These are phyloP conservation scores for Pisolithus albus DNA, from an alignment of 768 basidiomycete genomes.

Conservation along the genomic window DNA sequence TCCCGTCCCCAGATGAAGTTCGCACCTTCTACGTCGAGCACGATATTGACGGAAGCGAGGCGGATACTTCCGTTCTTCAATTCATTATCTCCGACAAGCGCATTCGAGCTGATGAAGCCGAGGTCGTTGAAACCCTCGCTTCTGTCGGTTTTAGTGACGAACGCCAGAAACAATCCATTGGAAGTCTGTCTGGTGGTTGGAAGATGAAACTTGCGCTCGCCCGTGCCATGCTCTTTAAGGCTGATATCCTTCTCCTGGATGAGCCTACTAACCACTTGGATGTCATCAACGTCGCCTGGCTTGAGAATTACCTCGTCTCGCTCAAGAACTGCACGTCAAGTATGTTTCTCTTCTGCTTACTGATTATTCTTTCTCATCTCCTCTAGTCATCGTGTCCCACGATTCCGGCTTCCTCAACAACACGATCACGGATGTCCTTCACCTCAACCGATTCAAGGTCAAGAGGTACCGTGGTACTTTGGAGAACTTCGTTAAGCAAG, in stretches of 20 bases:
- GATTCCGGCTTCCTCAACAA: constrained; percentile 97
- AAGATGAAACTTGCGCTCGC: constrained; percentile 99
- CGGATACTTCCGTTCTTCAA: constrained; percentile 80
- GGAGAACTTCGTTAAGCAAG: constrained; percentile 86
- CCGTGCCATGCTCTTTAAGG: constrained; percentile 96
- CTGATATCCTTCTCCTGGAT: constrained; percentile 92
- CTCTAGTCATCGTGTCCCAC: constrained; percentile 90
- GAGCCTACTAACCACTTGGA: constrained; percentile 98
- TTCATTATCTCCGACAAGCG: constrained; percentile 87
- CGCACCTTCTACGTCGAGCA: constrained; percentile 99
- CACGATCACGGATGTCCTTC: constrained; percentile 95
- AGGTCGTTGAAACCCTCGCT: constrained; percentile 73
- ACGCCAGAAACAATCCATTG: constrained; percentile 80
- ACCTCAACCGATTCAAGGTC: constrained; percentile 97
- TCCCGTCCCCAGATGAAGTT: constrained; percentile 95
- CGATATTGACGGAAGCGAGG: constrained; percentile 96
- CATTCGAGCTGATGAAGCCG: constrained; percentile 59
- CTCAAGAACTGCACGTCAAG: constrained; percentile 91
- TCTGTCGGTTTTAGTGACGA: constrained; percentile 90
- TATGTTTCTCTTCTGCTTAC: constrained; percentile 31
- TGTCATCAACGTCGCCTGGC: constrained; percentile 95
- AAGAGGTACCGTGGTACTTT: constrained; percentile 94
- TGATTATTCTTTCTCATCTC: constrained; percentile 3
- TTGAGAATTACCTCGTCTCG: constrained; percentile 85
- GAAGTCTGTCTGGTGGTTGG: constrained; percentile 95